phyloP scores from a whole-genome alignment of 2,329 filamentous ascomycete species.

The Keithomyces neogunnii region DNA sequence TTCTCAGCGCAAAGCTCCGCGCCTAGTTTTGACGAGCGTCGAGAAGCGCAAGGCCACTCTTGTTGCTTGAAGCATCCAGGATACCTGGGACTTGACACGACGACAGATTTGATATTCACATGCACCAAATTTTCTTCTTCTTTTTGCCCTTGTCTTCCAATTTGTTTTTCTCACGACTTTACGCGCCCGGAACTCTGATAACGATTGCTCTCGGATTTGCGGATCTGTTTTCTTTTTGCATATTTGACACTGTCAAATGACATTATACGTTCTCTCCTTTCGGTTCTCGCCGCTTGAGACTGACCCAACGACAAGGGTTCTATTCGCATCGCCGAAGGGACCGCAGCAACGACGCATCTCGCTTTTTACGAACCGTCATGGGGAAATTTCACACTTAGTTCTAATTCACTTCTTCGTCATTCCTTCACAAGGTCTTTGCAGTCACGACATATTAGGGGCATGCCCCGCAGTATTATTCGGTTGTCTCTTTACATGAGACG shows the following conservation, averaged over 20 bases:
- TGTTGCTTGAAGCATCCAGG: constrained; percentile 11
- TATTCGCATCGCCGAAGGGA: not conserved
- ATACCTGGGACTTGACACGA: not conserved
- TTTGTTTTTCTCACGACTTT: constrained; percentile 24
- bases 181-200: constrained; percentile 28
- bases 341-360: not conserved
- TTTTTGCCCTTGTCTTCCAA: constrained; percentile 13
- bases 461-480: constrained; percentile 1
- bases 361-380: not conserved
- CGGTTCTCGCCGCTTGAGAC: not conserved
- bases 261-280: not conserved
- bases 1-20: constrained; percentile 70
- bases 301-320: not conserved
- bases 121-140: constrained; percentile 11
- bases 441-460: constrained; percentile 19
- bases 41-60: constrained; percentile 69
- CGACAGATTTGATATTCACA: constrained; percentile 5
- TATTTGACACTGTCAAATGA: not conserved
- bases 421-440: constrained; percentile 25
- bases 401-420: constrained; percentile 32
- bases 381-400: not conserved
- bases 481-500: not conserved
- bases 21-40: constrained; percentile 78
- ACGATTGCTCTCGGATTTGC: constrained; percentile 20
- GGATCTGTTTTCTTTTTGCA: constrained; percentile 9